phyloP scores from a whole-genome alignment of 768 basidiomycete species.

The Termitomyces titanicus region DNA sequence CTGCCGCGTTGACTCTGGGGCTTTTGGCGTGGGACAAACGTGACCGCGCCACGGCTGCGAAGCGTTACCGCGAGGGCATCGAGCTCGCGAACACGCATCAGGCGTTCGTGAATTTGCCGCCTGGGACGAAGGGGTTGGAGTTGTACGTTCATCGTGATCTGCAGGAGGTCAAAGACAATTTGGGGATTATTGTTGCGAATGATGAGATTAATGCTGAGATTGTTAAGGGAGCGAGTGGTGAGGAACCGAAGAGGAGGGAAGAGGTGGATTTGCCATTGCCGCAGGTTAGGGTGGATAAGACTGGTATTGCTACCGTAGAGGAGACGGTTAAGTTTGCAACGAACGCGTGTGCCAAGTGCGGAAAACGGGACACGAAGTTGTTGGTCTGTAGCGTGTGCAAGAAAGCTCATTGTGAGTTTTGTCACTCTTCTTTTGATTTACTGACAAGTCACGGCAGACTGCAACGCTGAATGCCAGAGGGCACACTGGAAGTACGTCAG shows the following conservation, averaged over 20 bases:
- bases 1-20: constrained; percentile 24
- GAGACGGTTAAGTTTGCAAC: constrained; percentile 22
- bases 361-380: constrained; percentile 23
- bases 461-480: constrained; percentile 3
- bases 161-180: constrained; percentile 18
- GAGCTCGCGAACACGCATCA: constrained; percentile 24
- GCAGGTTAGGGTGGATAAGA: constrained; percentile 16
- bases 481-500: constrained; percentile 7
- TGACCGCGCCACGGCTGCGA: constrained; percentile 28
- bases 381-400: constrained; percentile 24
- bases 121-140: constrained; percentile 20
- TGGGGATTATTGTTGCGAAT: constrained; percentile 20
- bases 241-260: constrained; percentile 18
- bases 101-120: constrained; percentile 12
- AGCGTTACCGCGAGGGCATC: constrained; percentile 27
- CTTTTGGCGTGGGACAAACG: constrained; percentile 28
- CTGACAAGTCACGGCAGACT: background rate
- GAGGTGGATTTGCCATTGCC: constrained; percentile 16
- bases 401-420: constrained; percentile 23
- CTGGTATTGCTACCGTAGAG: constrained; percentile 12
- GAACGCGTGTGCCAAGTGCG: constrained; percentile 25
- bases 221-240: background rate
- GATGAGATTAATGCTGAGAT: constrained; percentile 19
- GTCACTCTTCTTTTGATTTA: background rate
- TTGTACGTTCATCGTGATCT: constrained; percentile 18